Base-by-base conservation (phyloP, 345 rosid genomes). In the Dipteronia dyeriana region DNA sequence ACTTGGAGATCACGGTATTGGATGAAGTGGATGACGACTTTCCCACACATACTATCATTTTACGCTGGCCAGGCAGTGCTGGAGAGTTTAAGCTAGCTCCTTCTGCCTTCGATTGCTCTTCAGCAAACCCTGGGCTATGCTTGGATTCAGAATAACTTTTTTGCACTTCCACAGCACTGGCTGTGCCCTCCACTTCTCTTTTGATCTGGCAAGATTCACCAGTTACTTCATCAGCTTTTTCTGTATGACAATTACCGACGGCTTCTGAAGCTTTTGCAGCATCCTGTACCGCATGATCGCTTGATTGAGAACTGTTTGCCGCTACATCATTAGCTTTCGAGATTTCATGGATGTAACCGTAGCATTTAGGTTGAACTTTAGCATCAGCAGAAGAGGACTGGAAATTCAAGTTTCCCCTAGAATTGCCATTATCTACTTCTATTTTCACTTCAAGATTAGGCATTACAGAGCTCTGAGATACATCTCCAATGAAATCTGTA, bases 21-120 rank as follows among this genome's bases (percentile, higher is more conserved):
- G 87, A 80, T 34, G 78, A 76, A 68, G 83, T 56, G 13, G 90
- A 79, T 56, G 88, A 84, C 54, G 89, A 77, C 74, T 88, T 91
- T 57, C 90, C 91, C 74, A 81, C 80, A 77, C 84, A 79, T 71
- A 83, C 76, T 66, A 83, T 79, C 75, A 80, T 70, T 85, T 88
- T 89, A 71, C 22, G 84, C 77, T 75, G 83, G 81, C 79, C 70
- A 73, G 84, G 38, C 68, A 75, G 84, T 69, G 80, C 82, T 54
- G 69, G 71, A 20, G 89, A 76, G 75, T 75, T 81, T 43, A 78
- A 68, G 63, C 73, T 76, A 74, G 79, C 79, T 81, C 80, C 83
- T 68, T 73, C 77, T 26, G 86, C 73, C 71, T 84, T 89, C 73
- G 82, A 72, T 25, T 71, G 75, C 78, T 82, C 94, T 79, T 85